Percentiles rank a stretch among this genome's conserved stretches.
These are phyloP conservation scores for Bretschneidera sinensis DNA, from an alignment of 345 rosid genomes.

Conservation along the genomic window DNA sequence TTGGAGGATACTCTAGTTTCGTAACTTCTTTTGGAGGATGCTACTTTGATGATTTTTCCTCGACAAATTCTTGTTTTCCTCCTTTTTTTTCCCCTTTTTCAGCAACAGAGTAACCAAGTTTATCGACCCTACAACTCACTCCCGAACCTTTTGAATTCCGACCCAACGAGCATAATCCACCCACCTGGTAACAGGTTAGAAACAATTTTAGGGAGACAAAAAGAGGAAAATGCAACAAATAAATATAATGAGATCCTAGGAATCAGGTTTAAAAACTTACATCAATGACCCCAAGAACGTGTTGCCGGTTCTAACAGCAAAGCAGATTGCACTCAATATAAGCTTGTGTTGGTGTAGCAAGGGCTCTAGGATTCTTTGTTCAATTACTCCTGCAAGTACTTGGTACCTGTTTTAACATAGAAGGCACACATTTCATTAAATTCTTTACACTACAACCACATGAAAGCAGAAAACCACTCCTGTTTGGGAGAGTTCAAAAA, in stretches of 20 bases:
- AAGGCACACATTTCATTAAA: not conserved
- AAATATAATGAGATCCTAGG: not conserved
- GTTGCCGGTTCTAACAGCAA: constrained; percentile 74
- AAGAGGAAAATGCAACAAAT: not conserved
- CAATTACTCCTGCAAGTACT: constrained; percentile 67
- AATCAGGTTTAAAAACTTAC: constrained; percentile 31
- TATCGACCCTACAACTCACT: constrained; percentile 16
- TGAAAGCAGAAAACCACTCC: not conserved
- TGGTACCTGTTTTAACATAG: constrained; percentile 46
- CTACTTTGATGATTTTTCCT: too few relatives aligned
- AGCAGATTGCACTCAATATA: constrained; percentile 53
- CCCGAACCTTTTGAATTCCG: constrained; percentile 46
- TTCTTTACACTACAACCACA: not conserved
- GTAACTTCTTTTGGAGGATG: too few relatives aligned
- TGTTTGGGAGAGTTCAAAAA: too few relatives aligned
- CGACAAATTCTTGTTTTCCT: too few relatives aligned
- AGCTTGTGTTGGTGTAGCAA: constrained; percentile 55
- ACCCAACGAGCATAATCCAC: constrained; percentile 68
- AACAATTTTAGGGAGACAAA: not conserved
- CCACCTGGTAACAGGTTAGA: constrained; percentile 47
- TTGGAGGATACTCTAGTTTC: too few relatives aligned
- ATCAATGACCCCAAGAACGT: constrained; percentile 71
- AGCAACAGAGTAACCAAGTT: too few relatives aligned
- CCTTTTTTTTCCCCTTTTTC: too few relatives aligned
- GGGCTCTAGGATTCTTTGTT: constrained; percentile 68